Base-by-base conservation (phyloP, 148 eudicot species). In the Persicaria maculosa region DNA sequence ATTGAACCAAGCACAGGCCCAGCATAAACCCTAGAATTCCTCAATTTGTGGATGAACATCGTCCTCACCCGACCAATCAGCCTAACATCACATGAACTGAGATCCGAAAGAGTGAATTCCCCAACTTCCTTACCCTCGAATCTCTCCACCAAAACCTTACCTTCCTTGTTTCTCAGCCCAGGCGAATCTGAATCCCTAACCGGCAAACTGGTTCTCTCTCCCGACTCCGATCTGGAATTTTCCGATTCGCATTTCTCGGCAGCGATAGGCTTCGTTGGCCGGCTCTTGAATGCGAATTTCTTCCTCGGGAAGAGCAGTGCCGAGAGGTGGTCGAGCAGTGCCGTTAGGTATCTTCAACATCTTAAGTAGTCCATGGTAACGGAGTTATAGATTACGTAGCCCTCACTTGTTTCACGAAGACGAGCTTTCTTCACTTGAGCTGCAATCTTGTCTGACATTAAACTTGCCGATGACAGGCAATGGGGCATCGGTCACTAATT, bases 1-100 rank as follows among this genome's bases (percentile, higher is more conserved):
- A 88, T 82, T 17, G 98, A 93, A 31, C 98, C 98, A 68, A 82
- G 48, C 6, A 86, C 86, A 2, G 94, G 88, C 46, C 98, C 98
- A 0, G 76, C 80, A 76, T 86, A 89, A 36, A 93, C 86, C 74
- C 76, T 89, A 71, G 94, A 93, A 78, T 89, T 80, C 62, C 67
- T 82, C 75, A 93, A 77, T 22, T 76, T 75, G 59, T 93, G 84
- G 52, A 91, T 70, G 45, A 89, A 93, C 44, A 93, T 76, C 10
- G 91, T 86, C 76, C 98, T 85, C 7, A 86, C 75, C 72, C 82
- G 79, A 25, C 98, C 98, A 12, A 54, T 76, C 72, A 89, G 76
- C 77, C 84, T 82, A 79, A 89, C 97, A 74, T 91, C 91, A 79
- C 97, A 93, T 15, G 81, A 82, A 68, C 36, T 67, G 77, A 92